Base-by-base conservation (phyloP, 495 filamentous ascomycete species). In the Glonium stellatum region DNA sequence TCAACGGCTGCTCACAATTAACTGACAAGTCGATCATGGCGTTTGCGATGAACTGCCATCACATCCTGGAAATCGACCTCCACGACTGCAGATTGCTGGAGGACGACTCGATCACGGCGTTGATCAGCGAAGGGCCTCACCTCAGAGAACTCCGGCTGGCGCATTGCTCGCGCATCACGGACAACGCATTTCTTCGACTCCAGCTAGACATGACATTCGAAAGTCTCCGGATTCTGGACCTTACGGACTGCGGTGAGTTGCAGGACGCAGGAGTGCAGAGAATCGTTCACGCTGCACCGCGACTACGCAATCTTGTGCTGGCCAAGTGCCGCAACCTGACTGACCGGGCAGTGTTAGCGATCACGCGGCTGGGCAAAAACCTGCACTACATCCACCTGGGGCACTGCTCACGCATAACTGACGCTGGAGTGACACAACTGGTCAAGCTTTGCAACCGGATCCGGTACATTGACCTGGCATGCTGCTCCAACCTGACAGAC, bases 381-480 rank as follows among this genome's bases (percentile, higher is more conserved):
- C 73, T 99, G 22, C 95, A 99, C 71, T 96, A 92, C 69, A 84
- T 99, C 50, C 95, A 97, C 67, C 78, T 99, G 5, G 95, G 95
- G 1, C 95, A 99, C 70, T 99, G 95, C 71, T 81, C 82, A 15
- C 81, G 90, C 42, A 90, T 99, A 65, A 96, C 91, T 0, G 95
- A 99, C 74, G 71, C 79, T 11, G 90, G 88, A 6, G 89, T 99
- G 8, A 85, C 85, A 52, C 83, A 85, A 42, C 78, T 99, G 8
- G 90, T 96, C 39, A 85, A 86, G 60, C 74, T 74, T 42, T 99
- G 95, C 77, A 97, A 92, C 73, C 82, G 95, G 35, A 97, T 99
- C 63, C 80, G 95, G 52, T 99, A 99, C 67, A 97, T 99, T 57
- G 95, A 99, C 69, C 74, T 99, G 51, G 95, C 95, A 11, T 97